Base-by-base conservation (phyloP, 1,139 yeast genomes). In the Casaregolazyma lundiana region DNA sequence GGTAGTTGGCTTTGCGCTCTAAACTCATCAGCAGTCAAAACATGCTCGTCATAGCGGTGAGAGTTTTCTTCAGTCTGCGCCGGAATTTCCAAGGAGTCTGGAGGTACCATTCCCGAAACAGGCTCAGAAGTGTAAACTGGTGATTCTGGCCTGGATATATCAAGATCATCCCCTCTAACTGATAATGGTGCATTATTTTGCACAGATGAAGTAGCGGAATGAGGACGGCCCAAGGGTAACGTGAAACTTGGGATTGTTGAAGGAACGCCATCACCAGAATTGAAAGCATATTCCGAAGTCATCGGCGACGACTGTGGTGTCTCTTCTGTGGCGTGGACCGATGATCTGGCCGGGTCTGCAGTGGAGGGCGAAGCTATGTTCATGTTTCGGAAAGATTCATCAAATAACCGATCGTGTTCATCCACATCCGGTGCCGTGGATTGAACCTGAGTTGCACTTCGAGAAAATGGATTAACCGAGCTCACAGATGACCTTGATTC, bases 171-270 rank as follows among this genome's bases (percentile, higher is more conserved):
- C 52, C 84, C 92, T 50, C 95, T 79, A 7, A 85, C 95, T 19
- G 96, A 86, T 64, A 81, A 77, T 0, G 97, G 90, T 2, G 97
- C 89, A 62, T 90, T 89, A 66, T 89, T 89, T 58, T 86, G 94
- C 16, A 89, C 95, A 47, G 96, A 86, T 0, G 96, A 88, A 0
- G 96, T 84, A 44, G 85, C 78, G 0, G 96, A 86, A 52, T 83
- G 89, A 1, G 95, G 85, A 62, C 81, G 78, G 53, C 64, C 81
- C 69, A 73, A 72, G 1, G 78, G 80, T 49, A 76, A 60, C 4
- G 67, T 64, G 55, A 73, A 72, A 19, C 67, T 66, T 24, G 63
- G 56, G 24, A 55, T 56, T 34, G 75, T 51, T 70, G 77, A 61
- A 68, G 78, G 80, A n/a, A 60, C 71, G 4, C 70, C 64, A 6